Base-by-base conservation (phyloP, 129 eudicot genomes). In the Dittrichia graveolens region DNA sequence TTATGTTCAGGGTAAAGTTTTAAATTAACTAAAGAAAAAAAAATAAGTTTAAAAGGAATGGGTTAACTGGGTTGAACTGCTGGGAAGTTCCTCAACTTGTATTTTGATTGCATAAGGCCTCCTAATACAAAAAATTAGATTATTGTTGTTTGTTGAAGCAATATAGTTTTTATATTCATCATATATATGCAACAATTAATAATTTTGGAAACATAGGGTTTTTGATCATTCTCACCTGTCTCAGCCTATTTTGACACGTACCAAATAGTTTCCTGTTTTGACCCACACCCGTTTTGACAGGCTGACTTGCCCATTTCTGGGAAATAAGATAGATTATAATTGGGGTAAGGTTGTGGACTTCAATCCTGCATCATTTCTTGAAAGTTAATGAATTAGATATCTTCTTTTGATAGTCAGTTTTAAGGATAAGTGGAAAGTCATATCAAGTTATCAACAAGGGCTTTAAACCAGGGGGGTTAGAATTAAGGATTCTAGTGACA, bases 281-380 rank as follows among this genome's bases (percentile, higher is more conserved):
- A 56, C 38, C 40, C 0, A 2, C 18, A 56, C 40, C 15, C n/a
- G 10, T 56, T 56, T 56, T 57, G 62, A 57, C 41, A 34, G 4
- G 2, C 2, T 50, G 56, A 50, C 19, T n/a, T 1, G 7, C 0
- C 8, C 8, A 0, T 50, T 24, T 68, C 3, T 38, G 15, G 49
- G 78, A 35, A 73, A 24, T 55, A 56, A 56, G 73, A 16, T 34
- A 43, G 46, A 24, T 24, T 24, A 24, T 24, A 24, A 24, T 58
- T 45, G 41, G 55, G 45, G 8, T 71, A 44, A 42, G 42, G 19
- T 56, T 15, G 24, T 4, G 8, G 44, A 41, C 41, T 12, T 42
- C 66, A 24, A 56, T 31, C 41, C 54, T 70, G 57, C 11, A 31
- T 24, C 31, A 24, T 24, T 24, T 24, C 31, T 24, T 24, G 31